These are phyloP conservation scores for Coleophoma eucalyptorum DNA, from an alignment of 2,329 filamentous ascomycete species.

Conservation along the genomic window DNA sequence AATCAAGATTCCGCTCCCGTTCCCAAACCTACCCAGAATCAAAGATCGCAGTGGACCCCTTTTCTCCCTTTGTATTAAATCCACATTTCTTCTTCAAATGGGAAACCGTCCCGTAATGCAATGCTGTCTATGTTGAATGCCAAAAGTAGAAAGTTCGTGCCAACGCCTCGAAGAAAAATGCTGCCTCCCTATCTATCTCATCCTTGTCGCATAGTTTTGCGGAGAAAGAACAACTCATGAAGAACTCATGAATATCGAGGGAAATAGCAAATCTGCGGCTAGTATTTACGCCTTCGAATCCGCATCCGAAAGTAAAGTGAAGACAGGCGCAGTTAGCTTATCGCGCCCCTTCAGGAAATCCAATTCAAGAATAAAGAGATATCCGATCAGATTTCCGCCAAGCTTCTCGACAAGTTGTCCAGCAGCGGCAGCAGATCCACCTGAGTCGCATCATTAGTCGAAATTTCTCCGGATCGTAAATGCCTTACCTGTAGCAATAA, in stretches of 20 bases:
- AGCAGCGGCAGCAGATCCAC: slow-evolving; percentile 86
- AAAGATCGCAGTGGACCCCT: too few species aligned
- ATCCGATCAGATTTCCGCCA: slow-evolving; percentile 82
- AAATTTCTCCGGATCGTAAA: neutral
- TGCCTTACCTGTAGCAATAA: slow-evolving; percentile 91
- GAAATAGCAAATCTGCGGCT: too few species aligned
- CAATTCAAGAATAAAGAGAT: slow-evolving; percentile 93
- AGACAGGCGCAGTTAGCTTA: slow-evolving; percentile 79
- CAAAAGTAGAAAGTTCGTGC: slow-evolving; percentile 1
- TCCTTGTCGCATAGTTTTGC: too few species aligned
- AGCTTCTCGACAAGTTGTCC: slow-evolving; percentile 82
- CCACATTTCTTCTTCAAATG: too few species aligned
- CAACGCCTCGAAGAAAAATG: slow-evolving; percentile 18
- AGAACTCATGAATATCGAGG: neutral
- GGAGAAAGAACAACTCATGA: neutral
- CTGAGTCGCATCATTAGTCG: slow-evolving; percentile 40
- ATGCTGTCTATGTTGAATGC: slow-evolving; percentile 25
- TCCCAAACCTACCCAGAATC: too few species aligned
- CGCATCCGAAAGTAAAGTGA: slow-evolving; percentile 74
- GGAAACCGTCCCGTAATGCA: slow-evolving; percentile 6
- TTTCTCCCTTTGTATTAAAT: too few species aligned
- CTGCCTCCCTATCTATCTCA: neutral
- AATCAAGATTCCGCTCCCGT: too few species aligned
- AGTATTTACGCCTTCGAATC: slow-evolving; percentile 18
- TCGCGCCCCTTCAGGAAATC: slow-evolving; percentile 88